phyloP scores from a whole-genome alignment of 2,329 filamentous ascomycete genomes.

The Paraconiothyrium brasiliense region DNA sequence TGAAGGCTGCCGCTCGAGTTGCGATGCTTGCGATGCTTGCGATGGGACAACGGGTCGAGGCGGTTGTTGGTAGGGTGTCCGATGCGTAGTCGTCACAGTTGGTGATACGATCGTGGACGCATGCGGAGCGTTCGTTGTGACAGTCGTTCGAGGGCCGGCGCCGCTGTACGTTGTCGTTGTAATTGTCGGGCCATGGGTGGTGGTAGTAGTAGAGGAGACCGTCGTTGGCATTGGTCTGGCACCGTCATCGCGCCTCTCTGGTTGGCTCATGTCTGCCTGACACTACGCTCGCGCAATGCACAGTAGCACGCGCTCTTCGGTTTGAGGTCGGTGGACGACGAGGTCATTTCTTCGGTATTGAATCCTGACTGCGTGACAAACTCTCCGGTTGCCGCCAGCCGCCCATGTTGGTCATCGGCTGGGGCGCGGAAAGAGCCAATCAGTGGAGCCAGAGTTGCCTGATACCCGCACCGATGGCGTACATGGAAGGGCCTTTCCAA shows the following conservation, averaged over 20 bases:
- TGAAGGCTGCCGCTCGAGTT: slow-evolving; percentile 33
- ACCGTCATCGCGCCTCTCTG: not conserved
- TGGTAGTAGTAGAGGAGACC: slow-evolving; percentile 35
- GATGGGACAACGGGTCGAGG: slow-evolving; percentile 23
- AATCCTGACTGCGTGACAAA: slow-evolving; percentile 5
- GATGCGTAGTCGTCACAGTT: slow-evolving; percentile 41
- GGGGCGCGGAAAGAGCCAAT: slow-evolving; percentile 11
- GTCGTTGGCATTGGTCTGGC: slow-evolving; percentile 17
- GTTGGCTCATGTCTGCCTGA: slow-evolving; percentile 12
- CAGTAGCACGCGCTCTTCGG: not conserved
- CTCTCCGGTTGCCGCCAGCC: slow-evolving; percentile 1
- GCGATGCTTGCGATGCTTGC: slow-evolving; percentile 23
- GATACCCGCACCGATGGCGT: not conserved
- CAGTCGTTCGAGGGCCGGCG: slow-evolving; percentile 29
- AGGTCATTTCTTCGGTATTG: slow-evolving; percentile 2
- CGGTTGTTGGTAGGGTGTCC: slow-evolving; percentile 23
- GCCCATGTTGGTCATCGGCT: slow-evolving; percentile 6
- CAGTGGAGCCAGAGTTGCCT: not conserved
- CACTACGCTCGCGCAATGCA: not conserved
- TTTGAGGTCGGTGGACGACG: not conserved
- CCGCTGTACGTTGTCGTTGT: slow-evolving; percentile 39
- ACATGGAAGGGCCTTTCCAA: not conserved
- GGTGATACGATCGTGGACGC: slow-evolving; percentile 39
- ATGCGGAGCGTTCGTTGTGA: slow-evolving; percentile 33
- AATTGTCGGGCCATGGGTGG: slow-evolving; percentile 38